A percentile compares a stretch with the other conserved stretches of the same genome.
phyloP scores from a whole-genome alignment of 371 early-diverging fungal genomes.

The Mucor sp. region DNA sequence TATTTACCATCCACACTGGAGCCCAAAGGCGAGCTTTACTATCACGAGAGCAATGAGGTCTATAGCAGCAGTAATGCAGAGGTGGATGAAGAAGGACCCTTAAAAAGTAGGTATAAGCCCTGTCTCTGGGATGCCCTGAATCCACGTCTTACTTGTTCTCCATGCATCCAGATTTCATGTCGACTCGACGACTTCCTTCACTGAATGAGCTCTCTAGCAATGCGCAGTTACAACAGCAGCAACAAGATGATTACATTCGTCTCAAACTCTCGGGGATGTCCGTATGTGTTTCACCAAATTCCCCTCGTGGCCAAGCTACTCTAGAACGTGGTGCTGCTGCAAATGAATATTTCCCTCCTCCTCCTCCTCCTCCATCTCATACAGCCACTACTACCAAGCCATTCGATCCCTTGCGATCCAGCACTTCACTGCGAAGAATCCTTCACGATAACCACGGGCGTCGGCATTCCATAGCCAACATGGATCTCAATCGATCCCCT shows the following conservation, averaged over 20 bases:
- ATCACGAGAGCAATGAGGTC: neutral
- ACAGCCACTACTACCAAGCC: neutral
- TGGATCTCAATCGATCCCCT: conserved; percentile 1
- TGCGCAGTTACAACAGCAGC: neutral
- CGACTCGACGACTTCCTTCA: conserved; percentile 6
- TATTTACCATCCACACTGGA: conserved; percentile 4
- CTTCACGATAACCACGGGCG: neutral
- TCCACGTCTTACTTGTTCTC: neutral
- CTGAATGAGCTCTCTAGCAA: neutral
- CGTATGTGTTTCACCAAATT: conserved; percentile 17
- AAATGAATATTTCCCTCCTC: conserved; percentile 4
- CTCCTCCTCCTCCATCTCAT: neutral
- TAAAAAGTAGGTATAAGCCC: neutral
- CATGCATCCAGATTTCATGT: neutral
- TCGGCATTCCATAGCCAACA: conserved; percentile 15
- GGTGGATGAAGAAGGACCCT: conserved; percentile 1
- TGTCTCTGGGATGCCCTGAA: neutral
- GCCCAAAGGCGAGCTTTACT: conserved; percentile 1
- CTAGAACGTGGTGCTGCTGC: conserved; percentile 8
- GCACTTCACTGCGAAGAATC: conserved; percentile 2
- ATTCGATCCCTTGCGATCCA: conserved; percentile 7
- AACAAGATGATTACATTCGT: conserved; percentile 12
- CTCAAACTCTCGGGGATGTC: conserved; percentile 17
- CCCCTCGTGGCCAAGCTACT: conserved; percentile 7
- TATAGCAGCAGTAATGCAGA: neutral